Percentiles rank a stretch among this genome's conserved stretches.
Conservation (phyloP, 768 basidiomycete species). For the Podaxis sp. region DNA sequence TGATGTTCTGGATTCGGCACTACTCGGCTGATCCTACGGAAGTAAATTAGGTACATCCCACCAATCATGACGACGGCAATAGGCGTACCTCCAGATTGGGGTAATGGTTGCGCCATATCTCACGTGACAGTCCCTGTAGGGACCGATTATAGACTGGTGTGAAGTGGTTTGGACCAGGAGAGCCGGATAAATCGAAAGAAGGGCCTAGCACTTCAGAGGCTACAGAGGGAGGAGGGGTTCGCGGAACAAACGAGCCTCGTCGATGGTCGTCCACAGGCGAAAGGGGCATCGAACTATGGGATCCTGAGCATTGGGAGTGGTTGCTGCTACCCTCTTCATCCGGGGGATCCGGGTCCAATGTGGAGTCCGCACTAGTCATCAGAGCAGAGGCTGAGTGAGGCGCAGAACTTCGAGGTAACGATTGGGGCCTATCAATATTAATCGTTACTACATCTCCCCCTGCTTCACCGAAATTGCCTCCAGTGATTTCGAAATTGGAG, state of each 20-base stretch:
- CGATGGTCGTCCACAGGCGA: background rate
- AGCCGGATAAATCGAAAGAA: background rate
- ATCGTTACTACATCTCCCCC: background rate
- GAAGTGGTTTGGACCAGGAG: background rate
- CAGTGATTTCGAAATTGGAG: background rate
- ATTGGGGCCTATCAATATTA: background rate
- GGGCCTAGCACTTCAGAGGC: background rate
- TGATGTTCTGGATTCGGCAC: background rate
- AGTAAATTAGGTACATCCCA: background rate
- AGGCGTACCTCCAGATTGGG: too few species aligned
- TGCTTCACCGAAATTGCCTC: background rate
- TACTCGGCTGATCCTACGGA: background rate
- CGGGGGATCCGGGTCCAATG: background rate
- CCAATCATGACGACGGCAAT: too few species aligned
- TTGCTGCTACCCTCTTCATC: background rate
- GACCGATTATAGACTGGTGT: background rate
- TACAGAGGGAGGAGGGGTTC: background rate
- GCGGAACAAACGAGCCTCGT: background rate
- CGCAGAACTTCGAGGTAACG: background rate
- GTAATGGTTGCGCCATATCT: too few species aligned
- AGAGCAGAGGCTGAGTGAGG: background rate
- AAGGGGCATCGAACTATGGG: background rate
- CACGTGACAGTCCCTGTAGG: too few species aligned
- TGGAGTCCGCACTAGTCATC: background rate
- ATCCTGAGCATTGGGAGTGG: background rate